Conservation (phyloP, 1,284 basidiomycete species). For the Ceratobasidium sp. region DNA sequence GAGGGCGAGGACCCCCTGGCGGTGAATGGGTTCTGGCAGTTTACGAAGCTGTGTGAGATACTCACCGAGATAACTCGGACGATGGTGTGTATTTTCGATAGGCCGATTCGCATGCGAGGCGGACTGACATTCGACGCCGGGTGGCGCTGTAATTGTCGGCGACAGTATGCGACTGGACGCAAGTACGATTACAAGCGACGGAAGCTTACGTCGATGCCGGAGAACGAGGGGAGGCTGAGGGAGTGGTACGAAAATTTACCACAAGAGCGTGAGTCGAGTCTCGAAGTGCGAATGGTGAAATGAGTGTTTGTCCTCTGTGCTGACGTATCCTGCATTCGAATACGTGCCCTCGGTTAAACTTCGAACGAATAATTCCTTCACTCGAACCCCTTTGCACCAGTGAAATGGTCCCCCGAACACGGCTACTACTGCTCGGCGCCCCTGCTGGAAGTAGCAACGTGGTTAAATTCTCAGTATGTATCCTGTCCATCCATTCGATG, state of each 20-base stretch:
- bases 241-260: conserved; percentile 28
- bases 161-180: conserved; percentile 36
- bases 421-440: conserved; percentile 33
- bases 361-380: conserved; percentile 20
- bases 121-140: too few relatives aligned
- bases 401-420: conserved; percentile 38
- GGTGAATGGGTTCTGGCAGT: conserved; percentile 30
- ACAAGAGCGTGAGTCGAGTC: conserved; percentile 24
- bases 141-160: not conserved
- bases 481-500: too few relatives aligned
- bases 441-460: conserved; percentile 40
- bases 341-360: conserved; percentile 12
- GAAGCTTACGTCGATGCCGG: conserved; percentile 38
- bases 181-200: conserved; percentile 30
- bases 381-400: conserved; percentile 9
- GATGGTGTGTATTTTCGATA: conserved; percentile 12
- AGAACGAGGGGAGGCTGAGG: conserved; percentile 26
- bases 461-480: conserved; percentile 38
- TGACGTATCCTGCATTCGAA: conserved; percentile 16
- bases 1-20: conserved; percentile 30
- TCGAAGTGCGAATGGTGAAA: not conserved
- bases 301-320: not conserved
- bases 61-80: conserved; percentile 38
- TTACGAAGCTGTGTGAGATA: conserved; percentile 34
- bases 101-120: too few relatives aligned